These are phyloP conservation scores for Huntiella abstrusa DNA, from an alignment of 2,329 filamentous ascomycete species.

Conservation along the genomic window DNA sequence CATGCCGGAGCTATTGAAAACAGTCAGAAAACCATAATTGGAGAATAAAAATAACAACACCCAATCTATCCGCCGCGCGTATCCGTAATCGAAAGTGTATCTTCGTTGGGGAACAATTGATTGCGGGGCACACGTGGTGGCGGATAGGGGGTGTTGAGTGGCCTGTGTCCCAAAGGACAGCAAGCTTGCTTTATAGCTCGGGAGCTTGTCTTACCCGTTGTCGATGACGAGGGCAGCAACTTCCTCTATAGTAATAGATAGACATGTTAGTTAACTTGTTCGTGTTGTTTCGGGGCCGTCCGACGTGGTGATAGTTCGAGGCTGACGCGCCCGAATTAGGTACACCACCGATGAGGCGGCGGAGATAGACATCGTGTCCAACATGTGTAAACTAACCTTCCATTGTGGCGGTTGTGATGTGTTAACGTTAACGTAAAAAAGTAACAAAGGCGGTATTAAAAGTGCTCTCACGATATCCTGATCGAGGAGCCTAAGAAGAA, in stretches of 20 bases:
- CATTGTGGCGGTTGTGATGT: conserved; percentile 29
- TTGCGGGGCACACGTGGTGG: neutral
- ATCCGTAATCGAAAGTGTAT: neutral
- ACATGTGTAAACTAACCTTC: conserved; percentile 35
- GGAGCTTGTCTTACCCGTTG: conserved; percentile 81
- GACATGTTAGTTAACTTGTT: neutral
- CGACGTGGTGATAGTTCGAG: too few relatives aligned
- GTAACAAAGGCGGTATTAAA: conserved; percentile 12
- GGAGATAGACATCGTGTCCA: conserved; percentile 3
- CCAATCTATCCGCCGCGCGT: neutral
- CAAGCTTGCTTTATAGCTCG: conserved; percentile 16
- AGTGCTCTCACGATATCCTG: conserved; percentile 14
- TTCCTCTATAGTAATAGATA: conserved; percentile 51
- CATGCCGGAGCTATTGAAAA: conserved; percentile 77
- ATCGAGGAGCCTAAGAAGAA: conserved; percentile 13
- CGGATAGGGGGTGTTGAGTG: conserved; percentile 11
- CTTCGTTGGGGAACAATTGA: conserved; percentile 6
- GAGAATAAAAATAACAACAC: neutral
- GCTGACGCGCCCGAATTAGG: too few relatives aligned
- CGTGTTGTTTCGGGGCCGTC: too few relatives aligned
- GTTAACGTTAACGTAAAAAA: conserved; percentile 11
- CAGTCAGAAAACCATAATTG: neutral
- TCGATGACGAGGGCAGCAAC: conserved; percentile 99
- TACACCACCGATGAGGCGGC: too few relatives aligned
- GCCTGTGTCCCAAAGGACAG: conserved; percentile 20